Percentiles rank a stretch among this genome's conserved stretches.
Conservation (phyloP, 345 rosid genomes). For the Laguncularia racemosa region DNA sequence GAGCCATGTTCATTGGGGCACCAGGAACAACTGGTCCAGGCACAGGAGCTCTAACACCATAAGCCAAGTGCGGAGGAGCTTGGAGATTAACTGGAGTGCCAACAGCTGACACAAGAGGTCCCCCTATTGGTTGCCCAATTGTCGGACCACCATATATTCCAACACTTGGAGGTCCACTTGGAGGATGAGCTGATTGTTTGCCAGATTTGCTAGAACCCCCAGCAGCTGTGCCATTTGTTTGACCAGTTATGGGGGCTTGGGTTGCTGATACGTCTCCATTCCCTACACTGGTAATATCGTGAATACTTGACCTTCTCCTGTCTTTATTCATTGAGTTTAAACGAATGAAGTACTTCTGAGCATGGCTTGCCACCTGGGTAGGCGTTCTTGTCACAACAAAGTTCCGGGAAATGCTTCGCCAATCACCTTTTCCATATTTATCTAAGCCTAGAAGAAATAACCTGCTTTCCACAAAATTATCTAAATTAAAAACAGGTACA, state of each 20-base stretch:
- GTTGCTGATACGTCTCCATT: constrained; percentile 58
- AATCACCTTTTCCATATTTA: constrained; percentile 94
- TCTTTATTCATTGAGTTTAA: constrained; percentile 91
- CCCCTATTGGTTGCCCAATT: constrained; percentile 78
- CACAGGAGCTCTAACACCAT: constrained; percentile 62
- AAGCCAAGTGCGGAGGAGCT: constrained; percentile 61
- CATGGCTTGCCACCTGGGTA: constrained; percentile 98
- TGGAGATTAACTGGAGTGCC: constrained; percentile 91
- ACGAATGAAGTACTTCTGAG: constrained; percentile 91
- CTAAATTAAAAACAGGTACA: too few relatives aligned
- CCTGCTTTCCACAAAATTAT: constrained; percentile 29
- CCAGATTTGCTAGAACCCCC: constrained; percentile 47
- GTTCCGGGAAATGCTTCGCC: constrained; percentile 96
- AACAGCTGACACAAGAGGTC: constrained; percentile 80
- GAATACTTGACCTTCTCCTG: constrained; percentile 91
- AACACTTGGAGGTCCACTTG: constrained; percentile 35
- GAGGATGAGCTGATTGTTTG: constrained; percentile 53
- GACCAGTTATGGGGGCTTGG: constrained; percentile 94
- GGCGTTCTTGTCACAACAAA: constrained; percentile 95
- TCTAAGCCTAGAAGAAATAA: constrained; percentile 96
- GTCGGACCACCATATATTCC: constrained; percentile 57
- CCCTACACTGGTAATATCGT: constrained; percentile 83
- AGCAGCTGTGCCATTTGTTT: constrained; percentile 44
- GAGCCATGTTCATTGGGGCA: constrained; percentile 70
- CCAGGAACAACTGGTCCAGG: constrained; percentile 53